Evolutionary conservation across 192 early-diverging fungal species (phyloP).

Genomic region (Anaeromyces robustus): DNA sequence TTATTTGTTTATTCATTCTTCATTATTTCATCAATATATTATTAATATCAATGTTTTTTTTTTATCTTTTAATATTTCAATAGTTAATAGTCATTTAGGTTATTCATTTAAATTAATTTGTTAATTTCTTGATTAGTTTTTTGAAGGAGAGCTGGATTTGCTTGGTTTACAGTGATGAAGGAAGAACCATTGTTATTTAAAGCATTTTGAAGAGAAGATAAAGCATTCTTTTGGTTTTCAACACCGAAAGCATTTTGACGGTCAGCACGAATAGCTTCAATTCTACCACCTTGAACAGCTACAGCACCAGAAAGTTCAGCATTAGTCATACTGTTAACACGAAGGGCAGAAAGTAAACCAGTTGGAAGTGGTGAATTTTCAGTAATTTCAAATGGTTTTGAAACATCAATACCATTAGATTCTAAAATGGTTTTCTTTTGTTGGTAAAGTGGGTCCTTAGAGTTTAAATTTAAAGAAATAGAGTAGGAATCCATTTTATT

Average conservation of each 20-base stretch:
- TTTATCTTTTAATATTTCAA: too few relatives aligned
- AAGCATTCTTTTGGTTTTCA: not conserved
- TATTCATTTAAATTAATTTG: not conserved
- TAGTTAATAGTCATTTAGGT: not conserved
- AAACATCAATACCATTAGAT: not conserved
- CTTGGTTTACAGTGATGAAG: not conserved
- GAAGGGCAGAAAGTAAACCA: not conserved
- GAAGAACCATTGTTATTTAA: not conserved
- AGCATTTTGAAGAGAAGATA: not conserved
- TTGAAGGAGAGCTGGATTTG: not conserved
- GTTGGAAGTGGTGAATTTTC: not conserved
- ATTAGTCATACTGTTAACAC: not conserved
- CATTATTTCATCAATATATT: too few relatives aligned
- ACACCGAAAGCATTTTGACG: not conserved
- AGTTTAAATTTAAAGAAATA: not conserved
- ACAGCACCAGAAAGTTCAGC: not conserved
- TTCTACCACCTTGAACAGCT: not conserved
- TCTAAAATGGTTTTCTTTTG: not conserved
- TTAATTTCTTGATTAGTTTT: not conserved
- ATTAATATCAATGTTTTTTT: too few relatives aligned
- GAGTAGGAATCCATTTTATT: not conserved
- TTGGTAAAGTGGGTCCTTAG: not conserved
- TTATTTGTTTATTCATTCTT: too few relatives aligned
- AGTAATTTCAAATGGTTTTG: not conserved
- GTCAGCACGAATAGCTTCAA: not conserved